Conservation (phyloP, 257 asterid species). For the Penstemon barbatus region DNA sequence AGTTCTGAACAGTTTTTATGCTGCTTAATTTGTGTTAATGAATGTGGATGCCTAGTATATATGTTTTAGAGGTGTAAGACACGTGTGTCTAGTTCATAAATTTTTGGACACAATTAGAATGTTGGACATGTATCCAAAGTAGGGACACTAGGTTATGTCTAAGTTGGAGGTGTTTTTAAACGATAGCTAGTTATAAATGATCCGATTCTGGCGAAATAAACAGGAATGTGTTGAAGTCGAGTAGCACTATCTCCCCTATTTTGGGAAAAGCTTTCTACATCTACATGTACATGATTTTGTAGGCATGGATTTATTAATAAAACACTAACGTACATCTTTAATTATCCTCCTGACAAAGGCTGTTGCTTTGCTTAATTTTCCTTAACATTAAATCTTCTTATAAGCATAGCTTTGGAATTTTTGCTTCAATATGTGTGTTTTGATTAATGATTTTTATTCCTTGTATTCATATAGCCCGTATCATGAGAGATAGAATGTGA, state of each 20-base stretch:
- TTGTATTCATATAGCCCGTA: slow-evolving; percentile 1
- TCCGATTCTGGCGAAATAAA: not conserved
- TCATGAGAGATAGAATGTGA: not conserved
- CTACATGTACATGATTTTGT: not conserved
- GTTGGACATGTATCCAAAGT: not conserved
- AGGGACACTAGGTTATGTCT: not conserved
- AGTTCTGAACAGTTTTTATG: not conserved
- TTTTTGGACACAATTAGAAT: not conserved
- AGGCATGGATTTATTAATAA: not conserved
- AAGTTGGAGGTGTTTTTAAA: not conserved
- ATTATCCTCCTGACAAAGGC: not conserved
- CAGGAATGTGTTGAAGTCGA: not conserved
- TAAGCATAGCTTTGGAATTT: not conserved
- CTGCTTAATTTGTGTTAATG: not conserved
- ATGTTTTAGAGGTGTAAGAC: not conserved
- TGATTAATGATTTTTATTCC: not conserved
- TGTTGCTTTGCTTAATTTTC: not conserved
- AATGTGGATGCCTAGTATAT: not conserved
- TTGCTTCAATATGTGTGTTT: not conserved
- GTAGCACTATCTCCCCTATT: not conserved
- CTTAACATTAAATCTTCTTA: not conserved
- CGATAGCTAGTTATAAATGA: not conserved
- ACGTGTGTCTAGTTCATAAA: not conserved
- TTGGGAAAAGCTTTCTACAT: slow-evolving; percentile 1
- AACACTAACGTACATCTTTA: not conserved